Evolutionary conservation across 2,329 filamentous ascomycete genomes (phyloP).

Genomic region (Huntiella savannae): DNA sequence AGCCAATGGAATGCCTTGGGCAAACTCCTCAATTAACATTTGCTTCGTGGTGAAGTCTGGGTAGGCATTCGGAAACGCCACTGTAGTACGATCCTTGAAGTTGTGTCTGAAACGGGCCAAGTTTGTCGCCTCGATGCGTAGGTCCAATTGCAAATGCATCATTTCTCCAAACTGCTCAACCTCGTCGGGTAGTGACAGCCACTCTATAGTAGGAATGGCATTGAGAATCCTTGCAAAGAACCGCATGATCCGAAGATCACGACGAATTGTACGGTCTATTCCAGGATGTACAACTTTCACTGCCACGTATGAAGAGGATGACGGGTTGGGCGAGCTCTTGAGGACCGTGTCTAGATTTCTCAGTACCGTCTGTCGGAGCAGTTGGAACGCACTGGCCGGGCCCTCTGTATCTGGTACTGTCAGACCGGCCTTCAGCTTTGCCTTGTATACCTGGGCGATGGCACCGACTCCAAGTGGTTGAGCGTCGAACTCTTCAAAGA

Average conservation of each 20-base stretch:
- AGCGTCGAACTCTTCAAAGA: constrained; percentile 91
- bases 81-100: constrained; percentile 74
- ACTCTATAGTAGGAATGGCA: constrained; percentile 80
- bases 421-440: constrained; percentile 67
- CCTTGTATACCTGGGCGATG: constrained; percentile 95
- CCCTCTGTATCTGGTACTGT: constrained; percentile 20
- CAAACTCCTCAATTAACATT: constrained; percentile 88
- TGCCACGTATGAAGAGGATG: constrained; percentile 83
- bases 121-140: constrained; percentile 87
- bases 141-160: constrained; percentile 94
- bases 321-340: constrained; percentile 67
- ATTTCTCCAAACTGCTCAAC: constrained; percentile 89
- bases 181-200: constrained; percentile 90
- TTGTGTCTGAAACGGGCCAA: constrained; percentile 73
- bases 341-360: constrained; percentile 72
- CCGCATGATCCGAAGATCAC: constrained; percentile 82
- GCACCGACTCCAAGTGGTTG: constrained; percentile 80
- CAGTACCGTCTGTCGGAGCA: constrained; percentile 29
- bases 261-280: constrained; percentile 74
- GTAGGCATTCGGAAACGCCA: constrained; percentile 95
- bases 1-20: constrained; percentile 77
- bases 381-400: constrained; percentile 11
- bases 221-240: constrained; percentile 79
- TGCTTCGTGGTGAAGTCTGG: constrained; percentile 80
- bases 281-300: constrained; percentile 89